phyloP scores from a whole-genome alignment of 352 stramenopile species.

The Globisporangium splendens region DNA sequence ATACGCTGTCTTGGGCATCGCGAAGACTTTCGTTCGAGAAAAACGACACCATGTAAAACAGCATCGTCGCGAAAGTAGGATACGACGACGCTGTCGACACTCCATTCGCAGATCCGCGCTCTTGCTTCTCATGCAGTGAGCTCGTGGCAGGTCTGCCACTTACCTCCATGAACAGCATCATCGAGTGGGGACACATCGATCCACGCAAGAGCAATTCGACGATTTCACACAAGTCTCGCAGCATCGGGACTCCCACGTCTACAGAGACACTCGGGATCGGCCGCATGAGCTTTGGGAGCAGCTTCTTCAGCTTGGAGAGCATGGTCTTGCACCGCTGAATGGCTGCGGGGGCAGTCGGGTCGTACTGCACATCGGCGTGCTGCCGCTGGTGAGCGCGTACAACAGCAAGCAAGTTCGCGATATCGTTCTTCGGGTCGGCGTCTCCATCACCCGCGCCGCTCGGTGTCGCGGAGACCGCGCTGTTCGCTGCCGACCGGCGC shows the following conservation, averaged over 20 bases:
- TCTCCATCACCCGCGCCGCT: slow-evolving; percentile 3
- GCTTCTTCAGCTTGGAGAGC: slow-evolving; percentile 62
- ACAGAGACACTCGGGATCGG: slow-evolving; percentile 34
- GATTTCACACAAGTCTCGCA: slow-evolving; percentile 58
- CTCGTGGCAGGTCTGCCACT: not conserved
- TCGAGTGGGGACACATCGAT: slow-evolving; percentile 50
- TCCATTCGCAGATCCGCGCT: slow-evolving; percentile 4
- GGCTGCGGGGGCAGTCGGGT: slow-evolving; percentile 25
- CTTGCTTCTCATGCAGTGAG: not conserved
- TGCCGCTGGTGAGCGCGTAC: slow-evolving; percentile 44
- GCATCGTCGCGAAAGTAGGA: slow-evolving; percentile 51
- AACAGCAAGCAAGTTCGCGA: slow-evolving; percentile 38
- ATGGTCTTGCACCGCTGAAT: slow-evolving; percentile 62
- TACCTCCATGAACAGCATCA: slow-evolving; percentile 50
- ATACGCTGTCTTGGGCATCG: slow-evolving; percentile 37
- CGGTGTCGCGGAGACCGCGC: slow-evolving; percentile 7
- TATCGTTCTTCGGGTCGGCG: slow-evolving; percentile 46
- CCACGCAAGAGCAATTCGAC: slow-evolving; percentile 42
- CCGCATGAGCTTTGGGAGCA: slow-evolving; percentile 68
- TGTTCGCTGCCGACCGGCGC: not conserved
- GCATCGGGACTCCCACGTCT: slow-evolving; percentile 27
- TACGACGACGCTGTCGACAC: slow-evolving; percentile 24
- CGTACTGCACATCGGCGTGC: slow-evolving; percentile 39
- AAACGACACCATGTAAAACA: slow-evolving; percentile 76
- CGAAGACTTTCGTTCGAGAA: slow-evolving; percentile 40